Evolutionary conservation across 2,329 filamentous ascomycete species (phyloP).

Genomic region (Fusarium redolens): DNA sequence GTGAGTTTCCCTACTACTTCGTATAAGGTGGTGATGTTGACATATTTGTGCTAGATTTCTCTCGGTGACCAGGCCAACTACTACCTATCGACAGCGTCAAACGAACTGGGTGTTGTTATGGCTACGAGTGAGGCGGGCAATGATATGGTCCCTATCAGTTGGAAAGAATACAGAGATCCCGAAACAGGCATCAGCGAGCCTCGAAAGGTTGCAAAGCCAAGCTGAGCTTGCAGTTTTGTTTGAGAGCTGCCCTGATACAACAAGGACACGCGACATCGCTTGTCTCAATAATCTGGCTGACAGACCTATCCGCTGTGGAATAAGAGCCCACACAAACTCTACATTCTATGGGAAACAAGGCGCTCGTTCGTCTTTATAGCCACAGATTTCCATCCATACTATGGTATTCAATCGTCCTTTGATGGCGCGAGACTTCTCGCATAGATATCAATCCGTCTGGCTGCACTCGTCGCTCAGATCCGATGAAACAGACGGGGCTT

Average conservation of each 20-base stretch:
- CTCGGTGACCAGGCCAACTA: constrained; percentile 95
- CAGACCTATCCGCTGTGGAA: neutral
- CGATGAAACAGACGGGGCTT: constrained; percentile 7
- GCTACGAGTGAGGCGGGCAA: constrained; percentile 89
- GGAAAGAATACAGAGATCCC: constrained; percentile 93
- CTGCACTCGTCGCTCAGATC: constrained; percentile 6
- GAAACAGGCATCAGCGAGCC: constrained; percentile 80
- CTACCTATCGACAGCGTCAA: constrained; percentile 91
- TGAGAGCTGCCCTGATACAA: constrained; percentile 32
- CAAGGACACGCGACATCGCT: constrained; percentile 9
- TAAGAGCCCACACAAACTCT: neutral
- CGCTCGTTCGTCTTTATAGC: constrained; percentile 2
- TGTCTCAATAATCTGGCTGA: constrained; percentile 25
- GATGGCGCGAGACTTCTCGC: constrained; percentile 24
- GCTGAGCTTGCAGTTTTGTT: constrained; percentile 61
- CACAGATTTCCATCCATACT: constrained; percentile 7
- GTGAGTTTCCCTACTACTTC: constrained; percentile 57
- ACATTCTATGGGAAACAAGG: neutral
- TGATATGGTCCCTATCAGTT: constrained; percentile 91
- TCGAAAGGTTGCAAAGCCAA: constrained; percentile 94
- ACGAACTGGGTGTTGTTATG: constrained; percentile 94
- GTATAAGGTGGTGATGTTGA: neutral
- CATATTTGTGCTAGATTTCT: constrained; percentile 69
- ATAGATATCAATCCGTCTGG: constrained; percentile 3
- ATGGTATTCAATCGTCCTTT: neutral